These are phyloP conservation scores for Evernia prunastri DNA, from an alignment of 495 filamentous ascomycete genomes.

Conservation along the genomic window DNA sequence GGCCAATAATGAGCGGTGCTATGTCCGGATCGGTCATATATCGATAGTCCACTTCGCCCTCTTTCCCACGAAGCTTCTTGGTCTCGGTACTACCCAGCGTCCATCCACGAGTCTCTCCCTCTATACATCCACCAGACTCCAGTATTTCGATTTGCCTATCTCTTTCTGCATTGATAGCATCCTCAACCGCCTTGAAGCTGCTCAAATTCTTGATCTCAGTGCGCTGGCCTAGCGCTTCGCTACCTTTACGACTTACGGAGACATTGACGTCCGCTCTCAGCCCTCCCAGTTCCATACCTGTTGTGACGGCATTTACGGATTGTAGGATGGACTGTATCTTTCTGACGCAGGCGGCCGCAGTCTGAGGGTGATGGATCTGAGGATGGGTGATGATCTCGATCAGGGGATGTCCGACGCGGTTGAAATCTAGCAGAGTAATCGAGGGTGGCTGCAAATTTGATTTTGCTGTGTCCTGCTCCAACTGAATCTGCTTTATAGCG, in stretches of 20 bases:
- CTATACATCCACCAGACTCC: slow-evolving; percentile 67
- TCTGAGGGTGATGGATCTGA: slow-evolving; percentile 73
- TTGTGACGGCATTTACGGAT: slow-evolving; percentile 70
- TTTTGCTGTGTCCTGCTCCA: slow-evolving; percentile 97
- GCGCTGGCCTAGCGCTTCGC: slow-evolving; percentile 64
- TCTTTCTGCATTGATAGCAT: slow-evolving; percentile 85
- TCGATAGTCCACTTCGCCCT: slow-evolving; percentile 93
- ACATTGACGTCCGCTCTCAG: slow-evolving; percentile 94
- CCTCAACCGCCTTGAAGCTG: slow-evolving; percentile 89
- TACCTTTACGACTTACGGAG: slow-evolving; percentile 53
- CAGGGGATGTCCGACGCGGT: slow-evolving; percentile 82
- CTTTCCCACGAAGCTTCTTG: slow-evolving; percentile 73
- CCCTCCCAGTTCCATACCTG: slow-evolving; percentile 90
- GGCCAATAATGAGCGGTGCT: slow-evolving; percentile 65
- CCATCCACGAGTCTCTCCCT: slow-evolving; percentile 92
- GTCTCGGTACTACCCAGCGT: slow-evolving; percentile 73
- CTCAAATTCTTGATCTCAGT: slow-evolving; percentile 98
- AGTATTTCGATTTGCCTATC: slow-evolving; percentile 79
- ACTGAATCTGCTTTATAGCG: slow-evolving; percentile 86
- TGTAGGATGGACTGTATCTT: slow-evolving; percentile 84
- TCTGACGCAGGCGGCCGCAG: slow-evolving; percentile 76
- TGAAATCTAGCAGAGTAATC: slow-evolving; percentile 83
- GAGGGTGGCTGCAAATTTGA: slow-evolving; percentile 69
- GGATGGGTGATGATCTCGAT: slow-evolving; percentile 94
- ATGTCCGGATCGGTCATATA: slow-evolving; percentile 99